Evolutionary conservation across 2,329 filamentous ascomycete species (phyloP).

Genomic region (Capronia epimyces): DNA sequence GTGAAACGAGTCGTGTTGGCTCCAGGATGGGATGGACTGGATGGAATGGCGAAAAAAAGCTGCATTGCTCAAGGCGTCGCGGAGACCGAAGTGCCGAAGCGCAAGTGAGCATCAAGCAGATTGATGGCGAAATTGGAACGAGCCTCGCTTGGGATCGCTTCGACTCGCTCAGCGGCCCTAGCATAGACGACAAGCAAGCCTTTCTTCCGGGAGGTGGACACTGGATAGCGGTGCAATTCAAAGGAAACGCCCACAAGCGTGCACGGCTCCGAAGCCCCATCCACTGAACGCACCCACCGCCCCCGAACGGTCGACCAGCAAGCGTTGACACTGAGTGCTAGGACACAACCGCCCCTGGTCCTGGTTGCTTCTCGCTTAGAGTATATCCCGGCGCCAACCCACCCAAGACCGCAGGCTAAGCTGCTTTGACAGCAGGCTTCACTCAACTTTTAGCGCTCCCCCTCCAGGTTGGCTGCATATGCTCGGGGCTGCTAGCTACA

Average conservation of each 20-base stretch:
- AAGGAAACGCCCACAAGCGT: neutral
- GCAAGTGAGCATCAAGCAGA: constrained; percentile 23
- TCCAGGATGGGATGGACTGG: neutral
- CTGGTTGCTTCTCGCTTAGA: constrained; percentile 27
- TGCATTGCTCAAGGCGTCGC: constrained; percentile 21
- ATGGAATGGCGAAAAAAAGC: neutral
- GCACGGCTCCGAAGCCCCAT: neutral
- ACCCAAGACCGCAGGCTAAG: constrained; percentile 21
- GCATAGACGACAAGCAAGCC: constrained; percentile 20
- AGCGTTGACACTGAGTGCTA: neutral
- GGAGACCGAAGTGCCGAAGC: constrained; percentile 27
- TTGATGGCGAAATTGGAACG: constrained; percentile 28
- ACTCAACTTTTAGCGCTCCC: constrained; percentile 13
- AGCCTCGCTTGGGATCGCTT: constrained; percentile 28
- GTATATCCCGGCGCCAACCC: constrained; percentile 27
- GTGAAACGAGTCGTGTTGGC: constrained; percentile 20
- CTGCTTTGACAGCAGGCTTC: constrained; percentile 13
- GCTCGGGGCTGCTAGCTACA: constrained; percentile 15
- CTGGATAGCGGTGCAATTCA: neutral
- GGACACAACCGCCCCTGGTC: constrained; percentile 15
- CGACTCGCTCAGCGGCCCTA: constrained; percentile 26
- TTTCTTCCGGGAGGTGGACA: constrained; percentile 6
- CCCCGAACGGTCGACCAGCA: constrained; percentile 4
- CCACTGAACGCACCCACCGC: too few species aligned
- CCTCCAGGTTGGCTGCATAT: constrained; percentile 16